Percentiles rank a stretch among this genome's conserved stretches.
Conservation (phyloP, 176 grass and related monocot genomes). For the Lolium rigidum region DNA sequence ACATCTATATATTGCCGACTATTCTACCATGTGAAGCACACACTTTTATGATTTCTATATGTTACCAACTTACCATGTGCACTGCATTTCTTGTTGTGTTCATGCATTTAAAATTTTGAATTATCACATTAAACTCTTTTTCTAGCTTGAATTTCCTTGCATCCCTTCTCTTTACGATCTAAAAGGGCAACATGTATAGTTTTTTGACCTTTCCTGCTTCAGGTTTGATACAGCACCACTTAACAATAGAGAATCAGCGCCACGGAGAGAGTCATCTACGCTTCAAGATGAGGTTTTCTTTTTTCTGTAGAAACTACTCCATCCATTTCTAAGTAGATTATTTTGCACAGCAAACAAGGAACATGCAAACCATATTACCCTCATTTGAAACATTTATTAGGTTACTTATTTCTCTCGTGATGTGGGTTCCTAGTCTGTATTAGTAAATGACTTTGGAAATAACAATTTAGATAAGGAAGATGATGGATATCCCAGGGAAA, state of each 20-base stretch:
- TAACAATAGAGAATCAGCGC: slow-evolving; percentile 67
- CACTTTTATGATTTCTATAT: slow-evolving; percentile 20
- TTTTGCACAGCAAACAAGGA: slow-evolving; percentile 2
- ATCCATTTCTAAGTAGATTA: not conserved
- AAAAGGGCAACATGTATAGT: not conserved
- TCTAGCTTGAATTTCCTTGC: slow-evolving; percentile 28
- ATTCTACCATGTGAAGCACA: not conserved
- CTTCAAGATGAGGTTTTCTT: slow-evolving; percentile 95
- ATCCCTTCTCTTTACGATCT: slow-evolving; percentile 19
- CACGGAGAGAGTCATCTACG: slow-evolving; percentile 72
- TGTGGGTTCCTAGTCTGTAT: not conserved
- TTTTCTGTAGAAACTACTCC: slow-evolving; percentile 32
- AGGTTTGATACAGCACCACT: slow-evolving; percentile 64
- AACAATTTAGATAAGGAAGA: slow-evolving; percentile 17
- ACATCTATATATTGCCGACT: slow-evolving; percentile 4
- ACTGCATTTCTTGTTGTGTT: slow-evolving; percentile 25
- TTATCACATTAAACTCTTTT: slow-evolving; percentile 8
- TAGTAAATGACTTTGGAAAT: not conserved
- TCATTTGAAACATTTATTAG: not conserved
- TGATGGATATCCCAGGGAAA: not conserved
- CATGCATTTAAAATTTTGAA: not conserved
- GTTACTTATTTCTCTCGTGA: not conserved
- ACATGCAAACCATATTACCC: not conserved
- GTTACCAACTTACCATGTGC: not conserved
- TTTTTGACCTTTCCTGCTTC: slow-evolving; percentile 37